phyloP scores from a whole-genome alignment of 495 filamentous ascomycete genomes.

The Haplographium delicatum region DNA sequence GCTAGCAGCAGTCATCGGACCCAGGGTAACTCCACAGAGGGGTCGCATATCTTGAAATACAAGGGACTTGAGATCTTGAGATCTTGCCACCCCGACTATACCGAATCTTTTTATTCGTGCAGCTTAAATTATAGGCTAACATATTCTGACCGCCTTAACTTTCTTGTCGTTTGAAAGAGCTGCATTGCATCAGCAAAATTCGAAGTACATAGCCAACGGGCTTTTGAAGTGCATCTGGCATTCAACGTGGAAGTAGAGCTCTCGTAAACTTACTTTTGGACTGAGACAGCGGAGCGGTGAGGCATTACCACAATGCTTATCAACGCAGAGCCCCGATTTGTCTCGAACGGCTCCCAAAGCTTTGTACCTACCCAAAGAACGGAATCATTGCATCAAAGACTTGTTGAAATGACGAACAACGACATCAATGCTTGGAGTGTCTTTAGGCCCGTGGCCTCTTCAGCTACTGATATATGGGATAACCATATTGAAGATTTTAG shows the following conservation, averaged over 20 bases:
- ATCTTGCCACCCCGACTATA: too few species aligned
- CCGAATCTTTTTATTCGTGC: too few species aligned
- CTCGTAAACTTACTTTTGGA: slow-evolving; percentile 18
- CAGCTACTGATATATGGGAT: slow-evolving; percentile 18
- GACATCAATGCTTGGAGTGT: slow-evolving; percentile 25
- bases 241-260: slow-evolving; percentile 16
- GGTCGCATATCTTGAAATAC: too few species aligned
- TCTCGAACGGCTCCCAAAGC: slow-evolving; percentile 25
- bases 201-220: too few species aligned
- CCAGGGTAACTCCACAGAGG: too few species aligned
- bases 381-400: slow-evolving; percentile 21
- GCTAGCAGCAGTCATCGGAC: too few species aligned
- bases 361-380: slow-evolving; percentile 21
- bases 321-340: slow-evolving; percentile 26
- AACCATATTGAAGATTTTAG: slow-evolving; percentile 15
- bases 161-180: slow-evolving; percentile 7
- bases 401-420: slow-evolving; percentile 28
- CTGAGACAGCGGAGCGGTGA: slow-evolving; percentile 23
- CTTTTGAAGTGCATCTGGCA: slow-evolving; percentile 18
- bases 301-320: slow-evolving; percentile 26
- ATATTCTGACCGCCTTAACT: slow-evolving; percentile 11
- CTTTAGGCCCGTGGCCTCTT: slow-evolving; percentile 18
- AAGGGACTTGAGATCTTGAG: too few species aligned
- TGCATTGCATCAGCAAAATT: slow-evolving; percentile 14
- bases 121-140: not conserved